Evolutionary conservation across 2,329 filamentous ascomycete species (phyloP).

Genomic region (Diaporthe sp.): DNA sequence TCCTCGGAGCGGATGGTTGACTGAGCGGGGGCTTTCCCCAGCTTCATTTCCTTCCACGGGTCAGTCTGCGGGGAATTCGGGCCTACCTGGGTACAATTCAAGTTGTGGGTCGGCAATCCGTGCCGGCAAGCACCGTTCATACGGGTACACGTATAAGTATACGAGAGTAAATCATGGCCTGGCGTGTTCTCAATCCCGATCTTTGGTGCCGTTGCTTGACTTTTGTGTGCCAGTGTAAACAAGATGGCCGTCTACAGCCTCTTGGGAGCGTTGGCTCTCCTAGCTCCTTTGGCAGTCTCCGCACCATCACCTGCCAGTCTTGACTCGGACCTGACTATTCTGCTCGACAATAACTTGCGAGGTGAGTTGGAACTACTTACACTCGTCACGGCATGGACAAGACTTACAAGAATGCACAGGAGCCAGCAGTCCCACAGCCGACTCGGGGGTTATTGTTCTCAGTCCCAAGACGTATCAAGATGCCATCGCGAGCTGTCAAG

Average conservation of each 20-base stretch:
- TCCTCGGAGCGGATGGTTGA: background rate
- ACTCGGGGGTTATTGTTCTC: constrained; percentile 49
- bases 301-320: constrained; percentile 48
- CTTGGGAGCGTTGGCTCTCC: constrained; percentile 34
- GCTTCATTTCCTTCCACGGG: constrained; percentile 16
- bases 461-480: constrained; percentile 41
- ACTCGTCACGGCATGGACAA: background rate
- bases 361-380: constrained; percentile 39
- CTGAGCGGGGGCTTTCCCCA: background rate
- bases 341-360: constrained; percentile 54
- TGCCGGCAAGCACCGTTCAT: background rate
- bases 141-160: background rate
- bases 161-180: background rate
- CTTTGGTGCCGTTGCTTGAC: background rate
- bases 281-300: constrained; percentile 38
- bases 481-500: constrained; percentile 46
- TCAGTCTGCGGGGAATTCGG: constrained; percentile 24
- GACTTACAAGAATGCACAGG: constrained; percentile 40
- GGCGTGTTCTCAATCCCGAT: background rate
- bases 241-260: constrained; percentile 30
- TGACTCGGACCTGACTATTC: constrained; percentile 49
- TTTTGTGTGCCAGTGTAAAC: background rate
- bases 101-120: background rate
- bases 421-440: constrained; percentile 43
- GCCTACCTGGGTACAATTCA: background rate